These are phyloP conservation scores for Teunomyces barrocoloradensis DNA, from an alignment of 805 yeast species.

Conservation along the genomic window DNA sequence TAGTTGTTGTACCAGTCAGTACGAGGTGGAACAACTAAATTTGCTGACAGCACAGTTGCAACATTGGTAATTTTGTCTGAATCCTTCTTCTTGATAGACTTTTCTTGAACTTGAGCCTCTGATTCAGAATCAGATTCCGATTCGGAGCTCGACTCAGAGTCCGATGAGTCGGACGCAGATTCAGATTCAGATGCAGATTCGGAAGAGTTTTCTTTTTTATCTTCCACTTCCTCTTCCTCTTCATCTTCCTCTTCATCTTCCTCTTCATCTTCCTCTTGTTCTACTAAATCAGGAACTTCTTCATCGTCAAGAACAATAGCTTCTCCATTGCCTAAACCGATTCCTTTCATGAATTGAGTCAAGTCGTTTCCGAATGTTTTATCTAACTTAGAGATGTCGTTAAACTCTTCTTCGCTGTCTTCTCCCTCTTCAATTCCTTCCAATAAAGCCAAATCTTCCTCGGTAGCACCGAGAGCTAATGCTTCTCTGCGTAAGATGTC, in stretches of 20 bases:
- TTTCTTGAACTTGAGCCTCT: slow-evolving; percentile 13
- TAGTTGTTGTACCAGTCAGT: slow-evolving; percentile 77
- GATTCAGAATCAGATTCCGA: slow-evolving; percentile 10
- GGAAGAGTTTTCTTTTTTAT: slow-evolving; percentile 23
- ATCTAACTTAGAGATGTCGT: slow-evolving; percentile 40
- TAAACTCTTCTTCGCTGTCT: slow-evolving; percentile 50
- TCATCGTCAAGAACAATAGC: slow-evolving; percentile 27
- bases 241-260: slow-evolving; percentile 36
- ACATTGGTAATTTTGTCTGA: slow-evolving; percentile 34
- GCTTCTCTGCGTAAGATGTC: slow-evolving; percentile 68
- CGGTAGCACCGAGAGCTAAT: slow-evolving; percentile 78
- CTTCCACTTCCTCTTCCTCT: slow-evolving; percentile 37
- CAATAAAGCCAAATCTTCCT: slow-evolving; percentile 69
- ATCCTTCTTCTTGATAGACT: slow-evolving; percentile 8
- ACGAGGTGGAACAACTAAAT: slow-evolving; percentile 57
- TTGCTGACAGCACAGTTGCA: slow-evolving; percentile 54
- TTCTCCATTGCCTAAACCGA: slow-evolving; percentile 53
- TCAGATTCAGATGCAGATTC: slow-evolving; percentile 12
- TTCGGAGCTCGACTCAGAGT: slow-evolving; percentile 11
- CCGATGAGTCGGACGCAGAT: slow-evolving; percentile 10
- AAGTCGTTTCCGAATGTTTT: slow-evolving; percentile 52
- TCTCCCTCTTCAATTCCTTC: slow-evolving; percentile 53
- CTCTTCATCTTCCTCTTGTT: slow-evolving; percentile 11
- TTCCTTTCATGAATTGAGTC: slow-evolving; percentile 57
- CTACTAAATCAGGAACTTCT: too few relatives aligned